Base-by-base conservation (phyloP, 306 rosid genomes). In the Ormosia semicastrata region DNA sequence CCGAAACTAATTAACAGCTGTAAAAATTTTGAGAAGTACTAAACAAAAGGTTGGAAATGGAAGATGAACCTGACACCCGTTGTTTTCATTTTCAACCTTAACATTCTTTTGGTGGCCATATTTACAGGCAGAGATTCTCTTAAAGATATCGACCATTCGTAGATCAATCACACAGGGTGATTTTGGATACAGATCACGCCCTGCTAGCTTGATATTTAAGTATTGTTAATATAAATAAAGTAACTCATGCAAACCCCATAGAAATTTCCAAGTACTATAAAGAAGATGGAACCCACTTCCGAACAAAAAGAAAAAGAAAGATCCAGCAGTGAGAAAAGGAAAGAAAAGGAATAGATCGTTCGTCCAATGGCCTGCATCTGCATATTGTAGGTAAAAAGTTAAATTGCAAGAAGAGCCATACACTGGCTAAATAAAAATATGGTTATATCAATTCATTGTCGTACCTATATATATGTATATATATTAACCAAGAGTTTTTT, bases 121-220 rank as follows among this genome's bases (percentile, higher is more conserved):
- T 85, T 89, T 76, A 82, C 92, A 85, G 92, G 85, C 73, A 85
- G 79, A 90, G 92, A 92, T 88, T 87, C 91, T 88, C 75, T 73
- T 50, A 70, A 29, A 80, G 93, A 89, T 53, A 79, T 85, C 66
- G 91, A 89, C 96, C 59, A 79, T 84, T 85, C 89, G 75, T 84
- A 9, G 81, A 86, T 81, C 87, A 83, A 85, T 83, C 85, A 60
- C 57, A 62, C 69, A 73, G 46, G 63, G 53, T 49, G 56, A 11
- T 74, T 85, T 87, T 84, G 81, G 83, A 74, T 57, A 59, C 77
- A 63, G 33, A 74, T 78, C 66, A 37, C 40, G 17, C 54, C 57
- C 44, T 75, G 30, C 71, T 41, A 68, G n/a, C 46, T 75, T 66
- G 29, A 71, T 66, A 46, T 82, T 73, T 46, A 59, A 40, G 3